Evolutionary conservation across 2,329 filamentous ascomycete species (phyloP).

Genomic region (Teratosphaeriaceae sp.): DNA sequence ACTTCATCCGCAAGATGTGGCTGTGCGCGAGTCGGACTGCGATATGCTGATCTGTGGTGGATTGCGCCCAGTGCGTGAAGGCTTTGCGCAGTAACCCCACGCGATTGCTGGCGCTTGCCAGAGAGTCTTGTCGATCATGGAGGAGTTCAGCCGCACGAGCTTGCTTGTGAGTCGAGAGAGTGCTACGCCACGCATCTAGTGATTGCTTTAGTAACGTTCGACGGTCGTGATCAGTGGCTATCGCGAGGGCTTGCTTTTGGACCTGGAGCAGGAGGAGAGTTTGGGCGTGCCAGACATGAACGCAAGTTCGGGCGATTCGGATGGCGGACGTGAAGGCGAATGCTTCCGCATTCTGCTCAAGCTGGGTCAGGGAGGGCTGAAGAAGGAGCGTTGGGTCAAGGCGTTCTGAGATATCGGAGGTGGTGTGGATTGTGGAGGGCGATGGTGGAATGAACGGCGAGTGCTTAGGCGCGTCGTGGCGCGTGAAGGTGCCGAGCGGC

Average conservation of each 20-base stretch:
- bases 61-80: slow-evolving; percentile 63
- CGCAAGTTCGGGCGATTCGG: slow-evolving; percentile 14
- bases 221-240: slow-evolving; percentile 46
- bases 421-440: slow-evolving; percentile 10
- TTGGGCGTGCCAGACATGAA: slow-evolving; percentile 40
- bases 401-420: slow-evolving; percentile 11
- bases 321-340: slow-evolving; percentile 18
- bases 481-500: slow-evolving; percentile 3
- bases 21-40: slow-evolving; percentile 61
- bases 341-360: slow-evolving; percentile 24
- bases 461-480: slow-evolving; percentile 12
- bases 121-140: slow-evolving; percentile 7
- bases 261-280: slow-evolving; percentile 27
- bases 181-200: slow-evolving; percentile 45
- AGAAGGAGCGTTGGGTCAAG: slow-evolving; percentile 16
- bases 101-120: slow-evolving; percentile 8
- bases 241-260: slow-evolving; percentile 25
- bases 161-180: slow-evolving; percentile 17
- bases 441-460: slow-evolving; percentile 12
- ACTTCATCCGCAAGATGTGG: slow-evolving; percentile 62
- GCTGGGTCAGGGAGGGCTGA: slow-evolving; percentile 20
- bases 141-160: slow-evolving; percentile 4
- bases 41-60: slow-evolving; percentile 56
- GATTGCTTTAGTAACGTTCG: slow-evolving; percentile 46
- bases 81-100: slow-evolving; percentile 53